Conservation (phyloP, 306 rosid genomes). For the Inga oerstediana region DNA sequence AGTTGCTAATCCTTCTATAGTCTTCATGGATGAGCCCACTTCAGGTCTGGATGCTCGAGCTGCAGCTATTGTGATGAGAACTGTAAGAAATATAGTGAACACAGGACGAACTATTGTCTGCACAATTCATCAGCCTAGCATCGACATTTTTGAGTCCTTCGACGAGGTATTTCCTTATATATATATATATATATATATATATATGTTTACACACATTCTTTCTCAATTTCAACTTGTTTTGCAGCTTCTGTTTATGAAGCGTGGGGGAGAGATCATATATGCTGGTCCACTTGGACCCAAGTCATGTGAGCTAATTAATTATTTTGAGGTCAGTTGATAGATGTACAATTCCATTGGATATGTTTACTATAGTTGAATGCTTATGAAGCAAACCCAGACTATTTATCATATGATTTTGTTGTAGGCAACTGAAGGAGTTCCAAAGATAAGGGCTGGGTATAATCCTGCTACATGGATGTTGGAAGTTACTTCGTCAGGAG, state of each 20-base stretch:
- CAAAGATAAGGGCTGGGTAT: conserved; percentile 64
- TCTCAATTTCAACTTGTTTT: conserved; percentile 25
- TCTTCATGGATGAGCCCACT: conserved; percentile 94
- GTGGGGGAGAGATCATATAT: conserved; percentile 97
- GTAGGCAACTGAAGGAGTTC: conserved; percentile 79
- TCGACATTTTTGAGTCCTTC: conserved; percentile 88
- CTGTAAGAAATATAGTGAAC: conserved; percentile 81
- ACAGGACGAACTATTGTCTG: conserved; percentile 87
- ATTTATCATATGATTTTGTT: conserved; percentile 28
- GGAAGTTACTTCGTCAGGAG: conserved; percentile 65
- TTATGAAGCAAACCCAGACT: conserved; percentile 26
- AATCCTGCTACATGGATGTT: conserved; percentile 92
- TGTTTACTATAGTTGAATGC: conserved; percentile 14
- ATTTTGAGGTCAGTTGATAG: conserved; percentile 76
- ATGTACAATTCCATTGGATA: conserved; percentile 25
- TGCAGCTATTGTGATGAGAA: conserved; percentile 90
- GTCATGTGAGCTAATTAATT: conserved; percentile 78
- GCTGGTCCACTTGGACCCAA: conserved; percentile 97
- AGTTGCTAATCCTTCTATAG: conserved; percentile 81
- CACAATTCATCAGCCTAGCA: conserved; percentile 94
- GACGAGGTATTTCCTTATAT: conserved; percentile 63
- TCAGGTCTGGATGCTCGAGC: conserved; percentile 89
- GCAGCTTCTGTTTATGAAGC: conserved; percentile 95
- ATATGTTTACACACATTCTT: background rate
- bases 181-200: accelerated